Evolutionary conservation across 2,329 filamentous ascomycete species (phyloP), one percentile per base, ranked within the genome.

Genomic region (Microdochium nivale): DNA sequence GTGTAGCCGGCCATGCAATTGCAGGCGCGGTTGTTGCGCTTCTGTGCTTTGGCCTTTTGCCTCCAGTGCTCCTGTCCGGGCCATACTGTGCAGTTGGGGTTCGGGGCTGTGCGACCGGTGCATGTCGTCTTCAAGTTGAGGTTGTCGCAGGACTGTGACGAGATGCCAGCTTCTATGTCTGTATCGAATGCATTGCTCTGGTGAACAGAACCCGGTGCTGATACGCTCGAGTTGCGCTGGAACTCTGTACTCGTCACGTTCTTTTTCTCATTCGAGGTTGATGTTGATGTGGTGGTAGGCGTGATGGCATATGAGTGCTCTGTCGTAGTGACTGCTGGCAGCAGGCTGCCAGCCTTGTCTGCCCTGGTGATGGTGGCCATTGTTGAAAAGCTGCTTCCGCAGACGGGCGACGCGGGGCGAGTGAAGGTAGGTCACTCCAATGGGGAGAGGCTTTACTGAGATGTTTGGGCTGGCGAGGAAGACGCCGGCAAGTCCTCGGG

Each of bases 41-140:
- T 80, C 53, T 77, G 76, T 11, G 71, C 74, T 65, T 77, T 78
- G 54, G 78, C 78, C 69, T 81, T 80, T 54, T 74, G 70, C 64
- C 77, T 79, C 79, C 81, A 83, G 61, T 82, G 75, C 24, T 76
- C 72, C 60, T 80, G 75, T 52, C 77, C 76, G 4, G 81, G 81
- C 81, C 81, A 84, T 19, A 82, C 78, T 46, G 76, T 70, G 59
- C 74, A 77, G 54, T 83, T 78, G 49, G 62, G 66, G 54, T 71
- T 71, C 51, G 72, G 74, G 27, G 63, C 62, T 37, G 60, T 65
- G 19, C 61, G 63, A 52, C 60, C 25, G 10, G 52, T 60, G 11
- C 54, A 60, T 52, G 65, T 59, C 4, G 67, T 67, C 53, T 67
- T 69, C 52, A 64, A 62, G 50, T 62, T 67, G 25, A 62, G 59